These are phyloP conservation scores for Trametes sp. DNA, from an alignment of 1,284 basidiomycete species.

Conservation along the genomic window DNA sequence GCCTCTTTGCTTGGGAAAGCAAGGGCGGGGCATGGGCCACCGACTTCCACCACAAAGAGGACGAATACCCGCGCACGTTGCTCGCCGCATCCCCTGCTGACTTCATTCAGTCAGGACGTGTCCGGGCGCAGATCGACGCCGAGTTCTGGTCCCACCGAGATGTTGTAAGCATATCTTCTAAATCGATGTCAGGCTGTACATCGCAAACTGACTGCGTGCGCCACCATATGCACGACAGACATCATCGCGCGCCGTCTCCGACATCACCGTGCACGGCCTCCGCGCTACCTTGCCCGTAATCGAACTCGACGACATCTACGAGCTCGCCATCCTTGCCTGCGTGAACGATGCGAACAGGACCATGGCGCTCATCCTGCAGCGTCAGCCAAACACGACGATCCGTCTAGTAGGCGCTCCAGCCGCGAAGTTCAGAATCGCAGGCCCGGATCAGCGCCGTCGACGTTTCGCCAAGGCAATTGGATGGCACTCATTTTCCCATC, in stretches of 20 bases:
- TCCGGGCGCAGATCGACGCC: no score
- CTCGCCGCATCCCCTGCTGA: not conserved
- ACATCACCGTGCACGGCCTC: not conserved
- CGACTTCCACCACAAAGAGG: not conserved
- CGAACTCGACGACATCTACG: not conserved
- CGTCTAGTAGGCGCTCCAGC: no score
- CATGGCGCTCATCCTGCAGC: not conserved
- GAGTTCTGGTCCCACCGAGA: not conserved
- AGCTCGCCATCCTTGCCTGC: not conserved
- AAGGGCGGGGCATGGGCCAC: not conserved
- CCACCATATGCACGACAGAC: no score
- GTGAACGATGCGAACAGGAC: not conserved
- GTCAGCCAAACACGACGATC: no score
- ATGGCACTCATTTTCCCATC: no score
- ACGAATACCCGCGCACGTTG: not conserved
- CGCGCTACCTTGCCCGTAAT: not conserved
- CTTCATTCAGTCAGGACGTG: no score
- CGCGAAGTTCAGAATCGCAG: no score
- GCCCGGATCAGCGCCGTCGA: no score
- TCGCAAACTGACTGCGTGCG: no score
- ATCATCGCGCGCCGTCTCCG: no score
- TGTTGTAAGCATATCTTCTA: not conserved
- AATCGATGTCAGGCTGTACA: not conserved
- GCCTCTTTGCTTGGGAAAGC: conserved; percentile 4
- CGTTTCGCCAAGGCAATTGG: no score